Evolutionary conservation across 352 stramenopile species (phyloP).

Genomic region (Phytophthora palmivora): DNA sequence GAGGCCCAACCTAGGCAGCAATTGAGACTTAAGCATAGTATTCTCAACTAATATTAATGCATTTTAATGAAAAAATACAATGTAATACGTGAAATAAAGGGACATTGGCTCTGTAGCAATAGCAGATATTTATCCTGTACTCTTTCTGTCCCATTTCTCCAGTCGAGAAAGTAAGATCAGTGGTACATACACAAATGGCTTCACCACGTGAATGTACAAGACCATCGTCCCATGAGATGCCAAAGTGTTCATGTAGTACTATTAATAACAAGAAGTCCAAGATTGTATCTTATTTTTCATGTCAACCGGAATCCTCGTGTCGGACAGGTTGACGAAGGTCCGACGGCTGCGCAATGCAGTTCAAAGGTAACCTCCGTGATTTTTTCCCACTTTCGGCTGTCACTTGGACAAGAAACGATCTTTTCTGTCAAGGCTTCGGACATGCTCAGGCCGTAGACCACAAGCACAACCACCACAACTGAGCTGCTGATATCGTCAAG

Average conservation of each 20-base stretch:
- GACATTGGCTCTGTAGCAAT: too few species aligned
- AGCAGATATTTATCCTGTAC: not conserved
- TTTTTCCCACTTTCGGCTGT: slow-evolving; percentile 27
- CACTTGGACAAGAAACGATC: slow-evolving; percentile 25
- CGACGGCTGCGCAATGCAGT: not conserved
- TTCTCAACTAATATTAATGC: too few species aligned
- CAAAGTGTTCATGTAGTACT: not conserved
- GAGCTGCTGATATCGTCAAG: slow-evolving; percentile 23
- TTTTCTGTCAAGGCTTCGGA: slow-evolving; percentile 16
- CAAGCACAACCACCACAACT: slow-evolving; percentile 1
- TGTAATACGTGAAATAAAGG: too few species aligned
- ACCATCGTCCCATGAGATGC: not conserved
- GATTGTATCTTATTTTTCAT: not conserved
- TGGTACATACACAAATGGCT: not conserved
- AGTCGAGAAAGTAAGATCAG: not conserved
- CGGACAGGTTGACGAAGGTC: not conserved
- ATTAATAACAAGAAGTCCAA: slow-evolving; percentile 2
- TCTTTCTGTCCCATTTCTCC: not conserved
- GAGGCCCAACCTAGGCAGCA: too few species aligned
- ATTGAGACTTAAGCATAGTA: too few species aligned
- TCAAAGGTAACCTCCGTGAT: slow-evolving; percentile 3
- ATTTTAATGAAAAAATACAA: too few species aligned
- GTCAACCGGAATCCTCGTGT: not conserved
- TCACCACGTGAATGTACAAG: not conserved
- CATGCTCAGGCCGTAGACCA: not conserved